Base-by-base conservation (phyloP, 768 basidiomycete genomes). In the Hypholoma sublateritium region DNA sequence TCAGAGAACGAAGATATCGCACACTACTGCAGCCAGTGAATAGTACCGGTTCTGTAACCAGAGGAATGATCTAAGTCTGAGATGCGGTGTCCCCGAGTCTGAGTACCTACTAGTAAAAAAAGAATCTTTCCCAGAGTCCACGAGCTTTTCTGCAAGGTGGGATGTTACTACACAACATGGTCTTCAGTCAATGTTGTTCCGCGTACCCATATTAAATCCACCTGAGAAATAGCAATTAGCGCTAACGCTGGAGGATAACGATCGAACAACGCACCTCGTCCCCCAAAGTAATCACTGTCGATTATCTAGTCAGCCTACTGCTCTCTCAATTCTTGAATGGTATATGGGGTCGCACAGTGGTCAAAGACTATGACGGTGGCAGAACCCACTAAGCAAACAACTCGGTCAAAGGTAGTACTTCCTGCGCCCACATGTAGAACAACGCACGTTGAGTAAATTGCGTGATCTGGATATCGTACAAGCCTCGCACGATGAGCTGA, bases 1-100 rank as follows among this genome's bases (percentile, higher is more conserved):
- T 16, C 39, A 51, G 32, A 47, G 4, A 55, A 6, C 39, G 13
- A 19, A 39, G 22, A 45, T 41, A 35, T 72, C 82, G 64, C 65
- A 86, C 84, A 81, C 58, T 37, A 80, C 80, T 28, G 76, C 77
- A 64, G 71, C 63, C 57, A 85, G 63, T 12, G 77, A 72, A 67
- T 82, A 85, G 65, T 85, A 86, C 14, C 85, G 82, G 68, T 85
- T 85, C 85, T 85, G 59, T 5, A 34, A 19, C 4, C 53, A 50
- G n/a, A 57, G 54, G 35, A 37, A n/a, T 22, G 28, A 22, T 22
- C 42, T 37, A 17, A 25, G 17, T 21, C 48, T 17, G 16, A 37
- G 9, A n/a, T 28, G 14, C 8, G 47, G 25, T 47, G 19, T 19
- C 19, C 55, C 28, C 28, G 28, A 50, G 49, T 41, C 19, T 34